phyloP scores from a whole-genome alignment of 495 filamentous ascomycete species.

The Penicillium coprophilum region DNA sequence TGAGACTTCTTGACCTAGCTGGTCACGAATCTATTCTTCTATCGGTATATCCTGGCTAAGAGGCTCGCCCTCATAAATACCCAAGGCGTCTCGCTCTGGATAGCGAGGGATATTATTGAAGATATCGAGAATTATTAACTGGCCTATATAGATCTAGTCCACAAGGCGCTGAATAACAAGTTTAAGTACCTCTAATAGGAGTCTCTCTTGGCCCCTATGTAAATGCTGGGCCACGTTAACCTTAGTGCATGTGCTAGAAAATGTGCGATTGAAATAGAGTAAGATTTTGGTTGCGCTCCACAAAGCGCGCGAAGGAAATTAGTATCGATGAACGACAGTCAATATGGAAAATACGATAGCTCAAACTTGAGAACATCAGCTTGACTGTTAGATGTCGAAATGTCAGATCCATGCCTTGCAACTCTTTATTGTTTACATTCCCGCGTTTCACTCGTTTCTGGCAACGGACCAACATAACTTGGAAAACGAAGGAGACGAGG shows the following conservation, averaged over 20 bases:
- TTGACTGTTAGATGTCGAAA: no score
- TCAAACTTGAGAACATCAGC: background rate
- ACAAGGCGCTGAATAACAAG: slow-evolving; percentile 11
- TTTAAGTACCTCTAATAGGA: slow-evolving; percentile 11
- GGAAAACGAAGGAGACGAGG: no score
- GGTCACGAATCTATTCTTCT: slow-evolving; percentile 19
- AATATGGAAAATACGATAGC: background rate
- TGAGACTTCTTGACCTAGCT: slow-evolving; percentile 12
- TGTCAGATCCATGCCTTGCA: no score
- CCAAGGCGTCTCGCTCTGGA: slow-evolving; percentile 10
- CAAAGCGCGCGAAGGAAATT: slow-evolving; percentile 1
- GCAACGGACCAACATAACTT: no score
- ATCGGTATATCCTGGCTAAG: background rate
- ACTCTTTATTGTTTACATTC: no score
- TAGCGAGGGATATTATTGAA: background rate
- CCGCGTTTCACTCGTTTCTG: no score
- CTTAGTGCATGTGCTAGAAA: slow-evolving; percentile 10
- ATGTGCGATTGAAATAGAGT: slow-evolving; percentile 20
- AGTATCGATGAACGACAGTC: slow-evolving; percentile 1
- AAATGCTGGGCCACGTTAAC: slow-evolving; percentile 3
- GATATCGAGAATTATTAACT: slow-evolving; percentile 8
- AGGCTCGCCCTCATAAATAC: slow-evolving; percentile 15
- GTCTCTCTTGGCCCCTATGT: background rate
- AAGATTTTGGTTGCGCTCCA: slow-evolving; percentile 3
- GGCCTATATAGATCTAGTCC: slow-evolving; percentile 10